These are phyloP conservation scores for Talaromyces sp. DNA, from an alignment of 2,329 filamentous ascomycete species.

Conservation along the genomic window DNA sequence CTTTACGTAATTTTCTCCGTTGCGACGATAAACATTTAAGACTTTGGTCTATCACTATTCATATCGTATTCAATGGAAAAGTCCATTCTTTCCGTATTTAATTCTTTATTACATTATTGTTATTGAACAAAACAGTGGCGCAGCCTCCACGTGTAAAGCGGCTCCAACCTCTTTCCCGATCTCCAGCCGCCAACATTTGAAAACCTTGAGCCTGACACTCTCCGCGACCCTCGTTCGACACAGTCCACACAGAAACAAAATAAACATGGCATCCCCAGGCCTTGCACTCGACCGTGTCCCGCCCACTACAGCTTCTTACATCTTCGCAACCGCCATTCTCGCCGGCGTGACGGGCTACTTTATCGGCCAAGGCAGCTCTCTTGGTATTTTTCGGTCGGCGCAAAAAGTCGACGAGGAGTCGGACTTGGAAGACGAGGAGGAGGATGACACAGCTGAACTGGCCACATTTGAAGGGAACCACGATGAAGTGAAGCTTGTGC, in stretches of 20 bases:
- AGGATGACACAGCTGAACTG: conserved; percentile 49
- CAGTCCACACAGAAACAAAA: background rate
- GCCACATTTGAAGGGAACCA: conserved; percentile 46
- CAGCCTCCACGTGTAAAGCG: background rate
- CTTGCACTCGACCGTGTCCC: conserved; percentile 33
- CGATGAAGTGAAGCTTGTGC: conserved; percentile 90
- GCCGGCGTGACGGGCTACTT: conserved; percentile 74
- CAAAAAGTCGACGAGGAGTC: conserved; percentile 37
- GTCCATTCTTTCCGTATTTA: background rate
- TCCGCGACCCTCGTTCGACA: background rate
- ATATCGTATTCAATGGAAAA: background rate
- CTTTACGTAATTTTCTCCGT: background rate
- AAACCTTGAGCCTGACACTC: background rate
- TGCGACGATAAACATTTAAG: background rate
- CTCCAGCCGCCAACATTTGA: background rate
- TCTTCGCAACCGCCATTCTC: conserved; percentile 68
- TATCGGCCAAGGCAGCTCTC: conserved; percentile 56
- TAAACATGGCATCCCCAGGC: conserved; percentile 25
- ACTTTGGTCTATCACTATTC: background rate
- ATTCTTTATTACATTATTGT: background rate
- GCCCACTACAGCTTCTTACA: conserved; percentile 53
- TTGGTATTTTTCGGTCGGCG: conserved; percentile 68
- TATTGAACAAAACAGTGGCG: background rate
- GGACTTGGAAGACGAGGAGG: conserved; percentile 44
- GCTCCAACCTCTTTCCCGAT: background rate